Percentiles rank a stretch among this genome's conserved stretches.
Conservation (phyloP, 2,329 filamentous ascomycete genomes). For the Sphaerulina musiva region DNA sequence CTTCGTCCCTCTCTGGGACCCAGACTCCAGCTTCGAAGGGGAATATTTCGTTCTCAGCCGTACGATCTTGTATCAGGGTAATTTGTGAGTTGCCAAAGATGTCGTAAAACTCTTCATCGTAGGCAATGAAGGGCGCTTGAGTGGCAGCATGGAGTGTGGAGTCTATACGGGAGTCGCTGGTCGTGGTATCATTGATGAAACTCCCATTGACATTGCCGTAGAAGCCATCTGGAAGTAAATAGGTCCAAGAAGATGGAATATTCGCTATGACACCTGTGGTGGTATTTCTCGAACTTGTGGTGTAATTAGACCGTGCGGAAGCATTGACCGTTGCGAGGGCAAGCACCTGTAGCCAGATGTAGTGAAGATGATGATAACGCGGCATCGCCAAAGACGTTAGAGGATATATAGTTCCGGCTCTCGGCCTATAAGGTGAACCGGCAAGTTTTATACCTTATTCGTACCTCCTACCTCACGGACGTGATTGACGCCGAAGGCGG, state of each 20-base stretch:
- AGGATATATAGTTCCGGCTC: too few relatives aligned
- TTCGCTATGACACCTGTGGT: not conserved
- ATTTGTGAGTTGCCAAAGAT: not conserved
- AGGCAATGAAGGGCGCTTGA: slow-evolving; percentile 1
- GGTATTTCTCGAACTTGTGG: not conserved
- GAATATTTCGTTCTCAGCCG: not conserved
- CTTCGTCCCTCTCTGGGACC: slow-evolving; percentile 4
- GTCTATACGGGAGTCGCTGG: not conserved
- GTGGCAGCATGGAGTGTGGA: not conserved
- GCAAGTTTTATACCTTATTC: too few relatives aligned
- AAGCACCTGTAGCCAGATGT: not conserved
- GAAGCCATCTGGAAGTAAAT: not conserved
- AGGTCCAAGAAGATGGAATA: not conserved
- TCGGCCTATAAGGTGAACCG: too few relatives aligned
- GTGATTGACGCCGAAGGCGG: too few relatives aligned
- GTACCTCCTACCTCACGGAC: too few relatives aligned
- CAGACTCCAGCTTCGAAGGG: slow-evolving; percentile 9
- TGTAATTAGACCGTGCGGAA: not conserved
- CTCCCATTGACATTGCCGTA: not conserved
- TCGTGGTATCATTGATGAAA: not conserved
- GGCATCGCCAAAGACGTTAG: not conserved
- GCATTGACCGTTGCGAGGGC: not conserved
- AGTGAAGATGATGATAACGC: not conserved
- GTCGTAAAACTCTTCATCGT: not conserved
- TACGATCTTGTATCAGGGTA: not conserved